Percentiles rank a stretch among this genome's conserved stretches.
Conservation (phyloP, 371 early-diverging fungal species). For the Mortierella sp. region DNA sequence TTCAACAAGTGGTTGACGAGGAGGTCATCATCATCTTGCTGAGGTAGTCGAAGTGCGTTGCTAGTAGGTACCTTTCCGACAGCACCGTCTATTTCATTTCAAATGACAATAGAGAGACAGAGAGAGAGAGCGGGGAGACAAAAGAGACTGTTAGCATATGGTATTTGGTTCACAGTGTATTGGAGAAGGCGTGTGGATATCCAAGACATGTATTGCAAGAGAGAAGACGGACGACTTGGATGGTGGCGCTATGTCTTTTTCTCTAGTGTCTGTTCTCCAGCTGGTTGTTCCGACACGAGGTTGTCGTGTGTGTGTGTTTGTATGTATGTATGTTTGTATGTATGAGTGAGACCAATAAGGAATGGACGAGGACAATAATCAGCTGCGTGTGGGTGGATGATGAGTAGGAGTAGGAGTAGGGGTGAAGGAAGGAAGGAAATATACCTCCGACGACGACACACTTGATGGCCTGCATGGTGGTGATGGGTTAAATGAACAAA, state of each 20-base stretch:
- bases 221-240: no score
- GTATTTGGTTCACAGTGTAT: no score
- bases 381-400: not conserved
- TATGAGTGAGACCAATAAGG: slow-evolving; percentile 4
- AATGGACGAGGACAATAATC: not conserved
- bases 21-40: not conserved
- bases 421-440: not conserved
- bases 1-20: not conserved
- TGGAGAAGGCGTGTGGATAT: no score
- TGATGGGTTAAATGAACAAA: slow-evolving; percentile 10
- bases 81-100: slow-evolving; percentile 45
- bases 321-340: not conserved
- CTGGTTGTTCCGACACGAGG: not conserved
- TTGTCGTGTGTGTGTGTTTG: not conserved
- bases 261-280: no score
- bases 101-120: not conserved
- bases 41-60: not conserved
- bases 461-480: slow-evolving; percentile 95
- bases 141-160: not conserved
- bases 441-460: slow-evolving; percentile 97
- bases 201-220: no score
- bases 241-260: no score
- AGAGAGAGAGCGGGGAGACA: not conserved
- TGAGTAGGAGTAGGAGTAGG: not conserved
- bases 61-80: slow-evolving; percentile 48